Evolutionary conservation across 192 early-diverging fungal genomes (phyloP), one percentile per base, ranked within the genome.

Genomic region (Globomyces pollinis-pini): DNA sequence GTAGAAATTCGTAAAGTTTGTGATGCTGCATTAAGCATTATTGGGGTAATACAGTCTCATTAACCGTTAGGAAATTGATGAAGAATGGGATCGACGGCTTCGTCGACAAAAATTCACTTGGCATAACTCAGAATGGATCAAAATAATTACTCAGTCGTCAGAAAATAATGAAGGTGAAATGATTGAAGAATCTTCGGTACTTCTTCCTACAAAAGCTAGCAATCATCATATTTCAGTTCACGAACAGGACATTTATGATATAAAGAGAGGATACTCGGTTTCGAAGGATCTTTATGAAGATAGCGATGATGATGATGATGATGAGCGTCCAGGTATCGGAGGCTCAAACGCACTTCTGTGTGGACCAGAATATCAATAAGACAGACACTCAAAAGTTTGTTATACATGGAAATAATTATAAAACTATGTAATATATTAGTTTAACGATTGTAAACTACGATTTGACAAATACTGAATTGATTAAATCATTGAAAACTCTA

Each of bases 51-150:
- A n/a, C n/a, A n/a, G n/a, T n/a, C 60, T 43, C 18, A 64, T 33
- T 33, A 0, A 11, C 66, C 0, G 12, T 20, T 26, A 78, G 78
- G 80, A 81, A 67, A 74, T 69, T 38, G 69, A 75, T 34, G 73
- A 75, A 15, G 80, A 79, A 41, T 83, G 72, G 73, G 67, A 72
- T 2, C 51, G 61, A 29, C 67, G 71, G 36, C 76, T 83, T 41
- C 61, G 77, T 26, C 67, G 67, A 11, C 76, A 79, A 66, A 75
- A 72, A 53, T 83, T 83, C 63, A 67, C 73, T 20, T 81, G 66
- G 64, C 80, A 83, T 64, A 83, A 83, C 55, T 56, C 73, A 2
- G 80, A 83, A 60, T 83, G 80, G 71, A 44, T 79, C 6, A 30
- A 53, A 15, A 59, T 73, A 9, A 69, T 79, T 23, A 59, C 76